Evolutionary conservation across 768 basidiomycete species (phyloP).

Genomic region (Naematelia encephala): DNA sequence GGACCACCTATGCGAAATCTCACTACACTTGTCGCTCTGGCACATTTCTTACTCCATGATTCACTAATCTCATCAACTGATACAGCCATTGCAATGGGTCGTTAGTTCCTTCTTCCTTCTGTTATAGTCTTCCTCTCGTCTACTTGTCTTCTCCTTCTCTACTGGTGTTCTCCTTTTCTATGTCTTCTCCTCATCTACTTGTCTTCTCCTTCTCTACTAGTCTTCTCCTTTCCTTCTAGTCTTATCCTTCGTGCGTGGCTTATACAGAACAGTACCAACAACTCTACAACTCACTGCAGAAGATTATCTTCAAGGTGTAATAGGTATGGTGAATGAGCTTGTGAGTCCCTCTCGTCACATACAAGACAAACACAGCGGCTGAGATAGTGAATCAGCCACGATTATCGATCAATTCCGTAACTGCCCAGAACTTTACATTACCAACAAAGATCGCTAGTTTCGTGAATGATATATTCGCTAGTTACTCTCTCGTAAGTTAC

Average conservation of each 20-base stretch:
- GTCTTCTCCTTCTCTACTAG: not conserved
- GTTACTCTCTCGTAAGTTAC: slow-evolving; percentile 45
- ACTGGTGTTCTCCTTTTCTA: not conserved
- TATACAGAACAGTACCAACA: slow-evolving; percentile 17
- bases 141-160: not conserved
- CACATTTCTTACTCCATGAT: slow-evolving; percentile 49
- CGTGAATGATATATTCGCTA: slow-evolving; percentile 53
- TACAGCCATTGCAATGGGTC: slow-evolving; percentile 45
- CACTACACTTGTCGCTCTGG: slow-evolving; percentile 46
- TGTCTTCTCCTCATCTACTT: slow-evolving; percentile 17
- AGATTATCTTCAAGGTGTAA: slow-evolving; percentile 54
- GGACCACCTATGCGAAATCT: slow-evolving; percentile 34
- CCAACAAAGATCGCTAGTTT: slow-evolving; percentile 52
- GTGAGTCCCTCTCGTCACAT: slow-evolving; percentile 26
- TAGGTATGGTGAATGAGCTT: slow-evolving; percentile 52
- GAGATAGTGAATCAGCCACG: slow-evolving; percentile 36
- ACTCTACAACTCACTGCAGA: slow-evolving; percentile 51
- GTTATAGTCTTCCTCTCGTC: not conserved
- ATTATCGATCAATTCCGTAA: slow-evolving; percentile 51
- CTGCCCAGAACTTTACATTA: slow-evolving; percentile 51
- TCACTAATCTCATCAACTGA: slow-evolving; percentile 44
- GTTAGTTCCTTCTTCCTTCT: slow-evolving; percentile 34
- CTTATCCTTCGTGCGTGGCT: not conserved
- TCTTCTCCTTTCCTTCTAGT: not conserved
- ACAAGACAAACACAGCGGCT: not conserved